Evolutionary conservation across 148 eudicot genomes (phyloP).

Genomic region (Limonium bicolor): DNA sequence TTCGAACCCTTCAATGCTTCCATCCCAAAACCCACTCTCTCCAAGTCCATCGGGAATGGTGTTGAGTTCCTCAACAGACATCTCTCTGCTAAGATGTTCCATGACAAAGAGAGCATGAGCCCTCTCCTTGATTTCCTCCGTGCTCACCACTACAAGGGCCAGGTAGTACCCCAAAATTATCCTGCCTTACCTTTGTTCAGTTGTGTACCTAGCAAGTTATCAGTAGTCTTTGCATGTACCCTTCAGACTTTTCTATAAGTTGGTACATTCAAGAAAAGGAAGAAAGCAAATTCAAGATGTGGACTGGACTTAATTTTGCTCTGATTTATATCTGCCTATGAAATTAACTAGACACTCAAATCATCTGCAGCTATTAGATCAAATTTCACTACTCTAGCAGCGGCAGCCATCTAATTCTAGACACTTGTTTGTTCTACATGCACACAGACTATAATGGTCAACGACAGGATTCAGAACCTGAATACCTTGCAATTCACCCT

Average conservation of each 20-base stretch:
- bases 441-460: constrained; percentile 96
- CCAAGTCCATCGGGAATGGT: constrained; percentile 93
- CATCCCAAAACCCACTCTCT: constrained; percentile 80
- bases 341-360: too few relatives aligned
- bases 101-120: constrained; percentile 91
- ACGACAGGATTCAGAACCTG: constrained; percentile 66
- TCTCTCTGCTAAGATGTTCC: constrained; percentile 98
- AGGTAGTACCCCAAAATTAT: constrained; percentile 21
- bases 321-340: too few relatives aligned
- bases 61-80: constrained; percentile 96
- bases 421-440: background rate
- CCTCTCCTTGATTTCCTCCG: constrained; percentile 88
- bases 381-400: too few relatives aligned
- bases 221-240: too few relatives aligned
- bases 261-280: too few relatives aligned
- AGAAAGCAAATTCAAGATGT: too few relatives aligned
- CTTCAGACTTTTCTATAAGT: too few relatives aligned
- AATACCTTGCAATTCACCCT: constrained; percentile 54
- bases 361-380: too few relatives aligned
- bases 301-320: too few relatives aligned
- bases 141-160: constrained; percentile 77
- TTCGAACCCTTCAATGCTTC: constrained; percentile 90
- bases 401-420: too few relatives aligned
- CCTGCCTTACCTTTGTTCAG: background rate
- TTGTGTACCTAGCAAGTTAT: too few relatives aligned